A percentile compares a stretch with the other conserved stretches of the same genome.
phyloP scores from a whole-genome alignment of 176 grass and related monocot species.

The Oryza glaberrima region DNA sequence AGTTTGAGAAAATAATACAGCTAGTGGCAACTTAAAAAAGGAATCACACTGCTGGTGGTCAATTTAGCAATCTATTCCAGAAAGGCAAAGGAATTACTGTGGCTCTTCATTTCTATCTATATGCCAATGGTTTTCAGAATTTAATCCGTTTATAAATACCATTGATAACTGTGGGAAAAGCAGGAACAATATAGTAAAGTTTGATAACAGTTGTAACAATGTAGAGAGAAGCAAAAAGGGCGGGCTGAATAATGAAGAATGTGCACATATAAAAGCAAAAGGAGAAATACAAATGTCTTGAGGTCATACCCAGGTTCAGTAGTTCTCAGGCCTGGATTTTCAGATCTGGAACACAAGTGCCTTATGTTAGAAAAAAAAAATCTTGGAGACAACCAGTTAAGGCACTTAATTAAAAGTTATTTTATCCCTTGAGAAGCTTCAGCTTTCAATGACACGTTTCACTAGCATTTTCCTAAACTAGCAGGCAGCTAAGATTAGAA shows the following conservation, averaged over 20 bases:
- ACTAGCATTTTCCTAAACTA: not conserved
- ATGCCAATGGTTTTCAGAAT: not conserved
- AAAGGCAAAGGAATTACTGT: not conserved
- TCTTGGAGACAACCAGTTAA: not conserved
- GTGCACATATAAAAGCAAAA: not conserved
- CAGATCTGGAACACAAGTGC: constrained; percentile 53
- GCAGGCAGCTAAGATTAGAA: not conserved
- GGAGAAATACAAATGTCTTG: not conserved
- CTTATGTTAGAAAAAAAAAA: constrained; percentile 18
- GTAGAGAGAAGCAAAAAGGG: not conserved
- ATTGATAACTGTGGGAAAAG: not conserved
- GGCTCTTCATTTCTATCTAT: not conserved
- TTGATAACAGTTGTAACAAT: not conserved
- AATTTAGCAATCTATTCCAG: not conserved
- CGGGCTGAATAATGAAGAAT: not conserved
- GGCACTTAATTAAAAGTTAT: not conserved
- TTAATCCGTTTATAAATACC: not conserved
- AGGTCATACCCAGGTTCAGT: constrained; percentile 57
- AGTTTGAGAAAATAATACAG: not conserved
- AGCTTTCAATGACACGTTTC: not conserved
- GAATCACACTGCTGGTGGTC: not conserved
- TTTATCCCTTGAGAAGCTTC: not conserved
- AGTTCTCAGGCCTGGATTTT: constrained; percentile 18
- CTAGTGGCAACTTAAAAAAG: not conserved
- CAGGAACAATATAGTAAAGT: constrained; percentile 4